These are phyloP conservation scores for Clonostachys byssicola DNA, from an alignment of 2,329 filamentous ascomycete genomes.

Conservation along the genomic window DNA sequence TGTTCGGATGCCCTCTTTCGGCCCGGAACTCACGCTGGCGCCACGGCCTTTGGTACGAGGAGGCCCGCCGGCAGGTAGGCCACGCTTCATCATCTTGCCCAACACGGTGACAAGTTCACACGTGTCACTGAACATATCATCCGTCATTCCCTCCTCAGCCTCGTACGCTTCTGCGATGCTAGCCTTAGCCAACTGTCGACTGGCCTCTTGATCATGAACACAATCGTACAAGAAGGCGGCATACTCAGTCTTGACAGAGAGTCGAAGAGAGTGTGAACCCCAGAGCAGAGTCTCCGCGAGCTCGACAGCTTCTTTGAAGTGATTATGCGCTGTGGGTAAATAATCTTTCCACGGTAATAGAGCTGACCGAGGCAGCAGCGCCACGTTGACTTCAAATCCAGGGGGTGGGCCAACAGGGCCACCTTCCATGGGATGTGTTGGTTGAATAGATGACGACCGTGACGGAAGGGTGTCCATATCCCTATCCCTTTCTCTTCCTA, in stretches of 20 bases:
- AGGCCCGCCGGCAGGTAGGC: conserved; percentile 37
- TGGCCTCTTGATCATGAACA: conserved; percentile 73
- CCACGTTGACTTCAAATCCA: conserved; percentile 39
- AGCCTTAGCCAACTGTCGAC: conserved; percentile 71
- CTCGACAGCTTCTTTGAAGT: conserved; percentile 73
- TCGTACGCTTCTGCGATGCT: conserved; percentile 91
- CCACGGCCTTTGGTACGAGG: conserved; percentile 21
- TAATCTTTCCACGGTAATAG: conserved; percentile 78
- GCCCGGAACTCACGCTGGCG: conserved; percentile 15
- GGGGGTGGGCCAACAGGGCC: conserved; percentile 54
- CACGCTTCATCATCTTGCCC: conserved; percentile 84
- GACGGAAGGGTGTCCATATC: conserved; percentile 21
- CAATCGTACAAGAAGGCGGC: conserved; percentile 93
- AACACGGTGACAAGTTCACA: conserved; percentile 83
- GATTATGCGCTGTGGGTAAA: conserved; percentile 73
- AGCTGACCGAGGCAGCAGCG: conserved; percentile 59
- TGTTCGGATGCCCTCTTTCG: conserved; percentile 15
- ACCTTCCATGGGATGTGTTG: conserved; percentile 48
- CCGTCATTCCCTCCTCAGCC: conserved; percentile 86
- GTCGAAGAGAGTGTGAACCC: conserved; percentile 82
- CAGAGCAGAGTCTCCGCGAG: conserved; percentile 75
- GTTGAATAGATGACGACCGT: conserved; percentile 39
- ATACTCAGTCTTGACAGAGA: conserved; percentile 90
- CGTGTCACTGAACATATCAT: conserved; percentile 91
- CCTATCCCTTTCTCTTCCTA: conserved; percentile 40